Evolutionary conservation across 257 asterid genomes (phyloP), one percentile per base, ranked within the genome.

Genomic region (Lycium ferocissimum): DNA sequence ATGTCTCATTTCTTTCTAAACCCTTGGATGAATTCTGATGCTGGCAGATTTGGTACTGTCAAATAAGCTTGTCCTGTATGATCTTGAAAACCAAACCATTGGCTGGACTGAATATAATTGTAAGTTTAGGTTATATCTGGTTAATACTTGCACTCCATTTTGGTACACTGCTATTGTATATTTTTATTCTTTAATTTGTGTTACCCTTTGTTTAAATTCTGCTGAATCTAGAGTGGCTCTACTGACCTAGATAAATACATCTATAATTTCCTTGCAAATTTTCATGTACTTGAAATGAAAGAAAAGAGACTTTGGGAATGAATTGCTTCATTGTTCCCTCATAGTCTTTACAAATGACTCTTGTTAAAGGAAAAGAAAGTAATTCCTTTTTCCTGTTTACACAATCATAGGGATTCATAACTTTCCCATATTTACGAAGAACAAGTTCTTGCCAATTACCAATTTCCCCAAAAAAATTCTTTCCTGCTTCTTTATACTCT

Each of bases 21-120:
- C 0, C 26, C 5, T 14, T 26, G 49, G 65, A 76, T 22, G 5
- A 69, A 58, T 69, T 69, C 43, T 51, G 35, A 63, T 89, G 89
- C 84, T 92, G 83, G 89, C 97, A 96, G 99, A 95, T 91, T 85
- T 96, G 91, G 97, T 96, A 85, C 97, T 96, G 61, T 92, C 99
- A 84, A 95, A 94, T 89, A 97, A 94, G 92, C 93, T 97, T 89
- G 91, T 95, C 87, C 88, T 95, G 73, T 97, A 95, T 89, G 98
- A 97, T 86, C 98, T 97, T 71, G 98, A 95, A 90, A 95, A 92
- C 82, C 98, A 97, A 88, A 86, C 95, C 70, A 95, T 97, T 88
- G 99, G 99, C 84, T 97, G 99, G 99, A 95, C 98, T 0, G 98
- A 94, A 83, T 97, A 97, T 86, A 97, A 97, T 92, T 97, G 99